These are phyloP conservation scores for Talaromyces sp. DNA, from an alignment of 2,329 filamentous ascomycete genomes.

Conservation along the genomic window DNA sequence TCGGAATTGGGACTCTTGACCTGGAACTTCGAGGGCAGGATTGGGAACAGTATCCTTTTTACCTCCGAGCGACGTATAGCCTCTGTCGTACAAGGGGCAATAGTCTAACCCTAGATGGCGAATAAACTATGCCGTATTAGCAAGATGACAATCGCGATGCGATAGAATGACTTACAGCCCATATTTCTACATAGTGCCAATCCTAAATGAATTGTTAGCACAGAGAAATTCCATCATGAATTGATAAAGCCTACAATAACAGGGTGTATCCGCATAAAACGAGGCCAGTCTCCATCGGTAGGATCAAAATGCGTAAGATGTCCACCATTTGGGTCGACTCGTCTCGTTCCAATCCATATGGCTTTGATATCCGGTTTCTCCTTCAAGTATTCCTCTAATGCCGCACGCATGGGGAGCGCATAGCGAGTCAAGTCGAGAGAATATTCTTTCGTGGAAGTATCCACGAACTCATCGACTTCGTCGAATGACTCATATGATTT, in stretches of 20 bases:
- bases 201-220: constrained; percentile 46
- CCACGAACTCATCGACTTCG: constrained; percentile 18
- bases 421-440: constrained; percentile 17
- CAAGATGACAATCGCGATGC: neutral
- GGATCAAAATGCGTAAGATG: constrained; percentile 75
- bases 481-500: constrained; percentile 16
- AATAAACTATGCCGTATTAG: constrained; percentile 52
- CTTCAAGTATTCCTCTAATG: constrained; percentile 18
- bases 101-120: constrained; percentile 72
- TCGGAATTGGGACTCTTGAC: constrained; percentile 10
- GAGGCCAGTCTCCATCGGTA: constrained; percentile 86
- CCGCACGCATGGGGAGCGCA: constrained; percentile 16
- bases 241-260: constrained; percentile 56
- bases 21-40: constrained; percentile 45
- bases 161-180: constrained; percentile 51
- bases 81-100: constrained; percentile 80
- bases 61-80: constrained; percentile 90
- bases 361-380: constrained; percentile 59
- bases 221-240: neutral
- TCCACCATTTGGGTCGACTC: constrained; percentile 88
- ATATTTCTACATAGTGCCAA: constrained; percentile 95
- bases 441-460: constrained; percentile 14
- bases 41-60: constrained; percentile 87
- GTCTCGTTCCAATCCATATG: constrained; percentile 80
- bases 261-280: constrained; percentile 88